Evolutionary conservation across 2,329 filamentous ascomycete species (phyloP), one percentile per base, ranked within the genome.

Genomic region (Xylariaceae sp.): DNA sequence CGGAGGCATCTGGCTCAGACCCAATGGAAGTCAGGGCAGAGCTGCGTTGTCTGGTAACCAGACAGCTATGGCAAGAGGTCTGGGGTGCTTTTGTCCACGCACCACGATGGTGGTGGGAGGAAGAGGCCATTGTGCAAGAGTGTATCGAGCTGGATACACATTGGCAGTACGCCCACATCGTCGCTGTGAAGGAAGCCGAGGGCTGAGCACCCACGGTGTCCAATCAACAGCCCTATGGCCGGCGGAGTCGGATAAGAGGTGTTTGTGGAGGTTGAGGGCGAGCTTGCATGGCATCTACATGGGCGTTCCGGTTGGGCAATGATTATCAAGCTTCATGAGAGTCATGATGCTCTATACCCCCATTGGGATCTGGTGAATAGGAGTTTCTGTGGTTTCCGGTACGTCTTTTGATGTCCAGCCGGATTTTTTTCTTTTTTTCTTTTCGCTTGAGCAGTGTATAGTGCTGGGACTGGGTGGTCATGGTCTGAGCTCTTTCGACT

Each of bases 21-120:
- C 59, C 61, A 23, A 52, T 59, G 3, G 66, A 68, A n/a, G 65
- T 71, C 1, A 76, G 77, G 62, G 74, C 72, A 1, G 77, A 84
- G 66, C 74, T 86, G 2, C 78, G 79, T 58, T 81, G 76, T 58
- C 70, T 80, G 1, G 75, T 82, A 1, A 83, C 82, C 0, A 77
- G 82, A 42, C 78, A 82, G 75, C 72, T 87, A 15, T 87, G 84
- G 84, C 77, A 78, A 66, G 80, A 86, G 66, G 77, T 83, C 10
- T 87, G 84, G 84, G 83, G 84, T 0, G 67, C 69, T 2, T 80
- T 77, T 60, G 77, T 84, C 7, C 76, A 74, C 2, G 76, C 76
- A 0, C 70, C 77, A 5, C 73, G 69, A 49, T 86, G 83, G 83
- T 87, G 84, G 84, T 87, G 84, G 84, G 82, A 87, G 48, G 80